phyloP scores from a whole-genome alignment of 176 grass and related monocot species.

The Panicum miliaceum region DNA sequence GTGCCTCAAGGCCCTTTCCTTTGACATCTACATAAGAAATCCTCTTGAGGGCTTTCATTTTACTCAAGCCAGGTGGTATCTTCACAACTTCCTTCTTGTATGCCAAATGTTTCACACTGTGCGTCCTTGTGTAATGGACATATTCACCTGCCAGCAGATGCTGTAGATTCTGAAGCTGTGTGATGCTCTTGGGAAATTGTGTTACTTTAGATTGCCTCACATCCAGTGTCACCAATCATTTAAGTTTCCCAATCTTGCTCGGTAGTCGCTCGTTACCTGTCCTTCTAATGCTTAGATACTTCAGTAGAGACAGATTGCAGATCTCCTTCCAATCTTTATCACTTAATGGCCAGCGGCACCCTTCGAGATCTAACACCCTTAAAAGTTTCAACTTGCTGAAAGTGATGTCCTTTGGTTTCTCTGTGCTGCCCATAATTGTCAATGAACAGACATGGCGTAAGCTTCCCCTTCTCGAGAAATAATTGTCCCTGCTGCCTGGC shows the following conservation, averaged over 20 bases:
- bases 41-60: background rate
- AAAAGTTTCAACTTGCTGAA: background rate
- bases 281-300: background rate
- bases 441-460: background rate
- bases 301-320: background rate
- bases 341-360: background rate
- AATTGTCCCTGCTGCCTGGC: too few relatives aligned
- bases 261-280: background rate
- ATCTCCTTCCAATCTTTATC: background rate
- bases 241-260: background rate
- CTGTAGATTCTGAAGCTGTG: background rate
- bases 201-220: background rate
- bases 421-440: background rate
- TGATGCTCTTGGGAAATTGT: background rate
- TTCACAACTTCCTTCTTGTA: background rate
- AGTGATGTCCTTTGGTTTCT: background rate
- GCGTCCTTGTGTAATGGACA: background rate
- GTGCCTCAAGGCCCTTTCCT: background rate
- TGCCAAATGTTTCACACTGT: background rate
- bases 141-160: background rate
- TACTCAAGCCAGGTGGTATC: background rate
- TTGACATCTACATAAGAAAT: background rate
- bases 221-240: background rate
- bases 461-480: background rate
- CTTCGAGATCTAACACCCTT: slow-evolving; percentile 5